These are phyloP conservation scores for Annulohypoxylon bovei DNA, from an alignment of 495 filamentous ascomycete genomes.

Conservation along the genomic window DNA sequence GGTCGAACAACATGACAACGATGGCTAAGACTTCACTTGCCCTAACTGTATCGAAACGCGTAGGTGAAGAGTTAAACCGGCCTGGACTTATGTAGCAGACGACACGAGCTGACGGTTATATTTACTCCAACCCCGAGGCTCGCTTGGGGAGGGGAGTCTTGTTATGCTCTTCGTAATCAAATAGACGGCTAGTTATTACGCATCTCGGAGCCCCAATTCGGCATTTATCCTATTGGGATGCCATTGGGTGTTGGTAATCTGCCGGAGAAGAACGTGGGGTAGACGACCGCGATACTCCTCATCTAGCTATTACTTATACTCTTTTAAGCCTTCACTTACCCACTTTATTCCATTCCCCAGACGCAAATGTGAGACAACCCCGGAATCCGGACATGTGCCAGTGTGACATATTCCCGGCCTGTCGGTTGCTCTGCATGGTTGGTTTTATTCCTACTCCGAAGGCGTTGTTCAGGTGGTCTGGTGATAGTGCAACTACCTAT, in stretches of 20 bases:
- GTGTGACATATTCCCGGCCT: conserved; percentile 2
- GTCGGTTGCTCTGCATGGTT: neutral
- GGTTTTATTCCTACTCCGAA: neutral
- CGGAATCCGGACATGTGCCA: conserved; percentile 9
- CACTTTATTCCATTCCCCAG: conserved; percentile 34
- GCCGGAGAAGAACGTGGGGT: conserved; percentile 46
- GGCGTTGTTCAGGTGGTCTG: neutral
- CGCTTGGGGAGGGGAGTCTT: conserved; percentile 14
- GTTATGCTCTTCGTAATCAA: conserved; percentile 19
- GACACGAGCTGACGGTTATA: neutral
- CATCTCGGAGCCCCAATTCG: conserved; percentile 24
- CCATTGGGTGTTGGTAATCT: conserved; percentile 44
- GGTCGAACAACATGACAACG: conserved; percentile 37
- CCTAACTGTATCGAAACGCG: neutral
- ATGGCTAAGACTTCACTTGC: neutral
- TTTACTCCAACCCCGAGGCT: neutral
- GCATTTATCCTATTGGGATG: conserved; percentile 38
- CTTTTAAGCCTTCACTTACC: conserved; percentile 23
- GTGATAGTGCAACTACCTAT: neutral
- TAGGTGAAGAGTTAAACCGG: neutral
- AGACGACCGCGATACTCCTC: conserved; percentile 39
- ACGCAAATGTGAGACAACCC: neutral
- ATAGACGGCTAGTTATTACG: conserved; percentile 21
- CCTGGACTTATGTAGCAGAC: neutral
- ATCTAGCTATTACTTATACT: conserved; percentile 33